Base-by-base conservation (phyloP, 495 filamentous ascomycete species). In the Penicillium bovifimosum region DNA sequence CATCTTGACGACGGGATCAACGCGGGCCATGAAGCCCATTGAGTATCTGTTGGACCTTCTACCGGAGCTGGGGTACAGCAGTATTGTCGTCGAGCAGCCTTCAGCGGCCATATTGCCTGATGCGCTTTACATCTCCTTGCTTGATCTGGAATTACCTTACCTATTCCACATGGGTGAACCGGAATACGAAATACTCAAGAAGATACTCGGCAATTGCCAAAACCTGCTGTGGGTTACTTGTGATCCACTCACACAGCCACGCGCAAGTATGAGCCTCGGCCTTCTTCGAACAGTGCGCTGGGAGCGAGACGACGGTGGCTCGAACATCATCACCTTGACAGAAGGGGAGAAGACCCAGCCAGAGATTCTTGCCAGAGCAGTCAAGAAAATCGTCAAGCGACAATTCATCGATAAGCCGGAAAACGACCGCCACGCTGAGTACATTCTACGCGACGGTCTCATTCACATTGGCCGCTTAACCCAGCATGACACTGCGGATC, bases 151-250 rank as follows among this genome's bases (percentile, higher is more conserved):
- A n/a, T 41, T 9, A 5, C 8, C 33, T 3, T 56, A 50, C 9
- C 42, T 64, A 0, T 38, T 38, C 0, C 17, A 47, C 1, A 50
- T 55, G 5, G 16, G 24, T 13, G 40, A 52, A 33, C 5, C 6
- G 0, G 46, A 64, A 20, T 64, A 54, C 24, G 6, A 14, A 5
- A 20, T 27, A 3, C 8, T 63, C 0, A 55, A 47, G 13, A 36
- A 56, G 6, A 42, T 79, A 11, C 40, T 78, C 1, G 41, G 52
- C 10, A 18, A 49, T 14, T 56, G 54, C 20, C 55, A 62, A 14
- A 64, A 52, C 5, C 31, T 75, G 1, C 47, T 76, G 0, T 77
- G 74, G 74, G 46, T 77, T 2, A 76, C 64, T 1, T 49, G 41
- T n/a, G 52, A 55, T 9, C 13, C 45, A 2, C 18, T 27, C 9